Base-by-base conservation (phyloP, 163 green algal genomes). In the Volvox carteri region DNA sequence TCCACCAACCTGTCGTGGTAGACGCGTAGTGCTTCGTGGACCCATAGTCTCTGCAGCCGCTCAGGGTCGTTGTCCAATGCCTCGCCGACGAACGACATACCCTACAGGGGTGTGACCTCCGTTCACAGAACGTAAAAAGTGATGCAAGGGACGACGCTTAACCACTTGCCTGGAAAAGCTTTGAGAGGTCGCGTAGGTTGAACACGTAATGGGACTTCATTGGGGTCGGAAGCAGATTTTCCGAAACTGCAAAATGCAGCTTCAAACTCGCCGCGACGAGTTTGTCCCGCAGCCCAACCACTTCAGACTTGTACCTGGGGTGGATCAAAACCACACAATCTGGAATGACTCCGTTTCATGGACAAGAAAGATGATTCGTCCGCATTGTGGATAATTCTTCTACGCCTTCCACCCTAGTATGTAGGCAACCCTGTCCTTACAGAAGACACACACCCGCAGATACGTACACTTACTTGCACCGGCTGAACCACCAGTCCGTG, bases 1-100 rank as follows among this genome's bases (percentile, higher is more conserved):
- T 96, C 91, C 2, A 96, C 90, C 42, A 97, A 91, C 11, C 94
- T 88, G 85, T 97, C 94, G 76, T 94, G 86, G 81, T 96, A 96
- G 42, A 96, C 94, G 4, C 94, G 92, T 54, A 96, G 84, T 18
- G 80, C 77, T 87, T 97, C 94, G 67, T 97, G 94, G n/a, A 87
- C 76, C 95, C 94, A 97, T 52, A 97, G 85, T 30, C 93, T 79
- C 35, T 92, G 80, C 44, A 97, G 77, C 67, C 78, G 79, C 50
- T 70, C 73, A 6, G 86, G 72, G 79, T 90, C 80, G 12, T 84
- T 84, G 7, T 94, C 70, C 62, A 95, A 41, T 0, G 89, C 81
- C 28, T 90, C 79, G 18, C 88, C 92, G 4, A 87, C 86, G 30
- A 90, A 84, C 12, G 78, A 85, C 89, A 95, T 93, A 73, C 93